These are phyloP conservation scores for Colletotrichum chlorophyti DNA, from an alignment of 2,329 filamentous ascomycete genomes.

Conservation along the genomic window DNA sequence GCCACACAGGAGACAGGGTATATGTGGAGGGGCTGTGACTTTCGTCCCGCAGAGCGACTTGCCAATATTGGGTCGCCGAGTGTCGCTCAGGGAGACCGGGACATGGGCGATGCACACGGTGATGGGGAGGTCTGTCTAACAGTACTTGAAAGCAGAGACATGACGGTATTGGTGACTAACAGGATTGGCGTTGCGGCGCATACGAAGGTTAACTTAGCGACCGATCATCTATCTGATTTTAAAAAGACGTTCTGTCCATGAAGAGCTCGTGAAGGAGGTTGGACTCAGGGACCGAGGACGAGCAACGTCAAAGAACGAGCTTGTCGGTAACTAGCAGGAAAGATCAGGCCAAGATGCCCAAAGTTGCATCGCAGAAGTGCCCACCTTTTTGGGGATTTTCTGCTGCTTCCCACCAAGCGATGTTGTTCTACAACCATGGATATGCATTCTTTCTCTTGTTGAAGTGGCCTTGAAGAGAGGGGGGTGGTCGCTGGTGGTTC, in stretches of 20 bases:
- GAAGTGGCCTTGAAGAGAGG: neutral
- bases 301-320: neutral
- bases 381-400: neutral
- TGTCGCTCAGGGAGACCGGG: neutral
- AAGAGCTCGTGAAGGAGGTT: neutral
- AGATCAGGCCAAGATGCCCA: neutral
- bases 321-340: neutral
- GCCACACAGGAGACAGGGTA: slow-evolving; percentile 5
- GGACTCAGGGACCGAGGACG: neutral
- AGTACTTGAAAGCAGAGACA: neutral
- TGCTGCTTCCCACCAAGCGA: neutral
- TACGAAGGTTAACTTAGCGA: neutral
- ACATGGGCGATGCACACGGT: neutral
- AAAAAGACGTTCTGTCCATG: neutral
- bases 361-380: slow-evolving; percentile 12
- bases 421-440: slow-evolving; percentile 22
- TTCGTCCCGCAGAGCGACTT: neutral
- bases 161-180: neutral
- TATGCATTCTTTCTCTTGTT: slow-evolving; percentile 23
- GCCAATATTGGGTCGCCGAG: neutral
- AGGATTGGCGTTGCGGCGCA: neutral
- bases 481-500: slow-evolving; percentile 7
- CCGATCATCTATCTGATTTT: neutral
- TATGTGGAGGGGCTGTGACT: slow-evolving; percentile 13
- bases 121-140: neutral